Conservation (phyloP, 2,329 filamentous ascomycete species). For the Ascochyta viciae-villosae region DNA sequence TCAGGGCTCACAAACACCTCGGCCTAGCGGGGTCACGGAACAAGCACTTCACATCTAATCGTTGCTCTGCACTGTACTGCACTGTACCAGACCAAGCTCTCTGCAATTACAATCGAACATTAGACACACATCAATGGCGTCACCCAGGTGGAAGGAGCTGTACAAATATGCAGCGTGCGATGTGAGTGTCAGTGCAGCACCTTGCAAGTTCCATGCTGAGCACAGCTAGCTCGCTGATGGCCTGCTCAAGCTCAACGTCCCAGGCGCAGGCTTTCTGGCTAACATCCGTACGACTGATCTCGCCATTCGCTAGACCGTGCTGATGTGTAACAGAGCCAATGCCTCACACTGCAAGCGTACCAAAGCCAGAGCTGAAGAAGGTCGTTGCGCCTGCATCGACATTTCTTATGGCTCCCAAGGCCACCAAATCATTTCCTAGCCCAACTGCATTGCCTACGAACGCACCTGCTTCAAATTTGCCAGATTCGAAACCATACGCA, state of each 20-base stretch:
- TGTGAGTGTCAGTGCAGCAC: conserved; percentile 23
- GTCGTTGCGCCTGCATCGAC: conserved; percentile 65
- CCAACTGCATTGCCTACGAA: conserved; percentile 44
- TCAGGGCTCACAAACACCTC: conserved; percentile 16
- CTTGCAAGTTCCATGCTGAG: conserved; percentile 18
- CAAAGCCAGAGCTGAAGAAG: conserved; percentile 31
- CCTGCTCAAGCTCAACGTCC: conserved; percentile 71
- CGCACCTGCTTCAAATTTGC: conserved; percentile 36
- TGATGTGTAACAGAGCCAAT: conserved; percentile 33
- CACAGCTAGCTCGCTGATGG: conserved; percentile 65
- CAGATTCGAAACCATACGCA: conserved; percentile 66
- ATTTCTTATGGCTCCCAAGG: conserved; percentile 68
- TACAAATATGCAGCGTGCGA: conserved; percentile 45
- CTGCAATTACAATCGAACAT: background rate
- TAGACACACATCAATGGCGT: conserved; percentile 26
- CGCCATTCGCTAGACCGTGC: background rate
- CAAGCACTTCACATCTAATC: background rate
- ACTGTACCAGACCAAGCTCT: background rate
- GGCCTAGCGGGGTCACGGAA: conserved; percentile 28
- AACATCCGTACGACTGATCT: conserved; percentile 62
- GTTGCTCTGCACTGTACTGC: background rate
- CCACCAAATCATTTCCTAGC: conserved; percentile 50
- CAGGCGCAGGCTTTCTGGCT: conserved; percentile 70
- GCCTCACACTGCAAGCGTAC: conserved; percentile 26
- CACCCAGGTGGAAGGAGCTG: conserved; percentile 40